These are phyloP conservation scores for Phoenix roebelenii DNA, from an alignment of 176 grass and related monocot species.

Conservation along the genomic window DNA sequence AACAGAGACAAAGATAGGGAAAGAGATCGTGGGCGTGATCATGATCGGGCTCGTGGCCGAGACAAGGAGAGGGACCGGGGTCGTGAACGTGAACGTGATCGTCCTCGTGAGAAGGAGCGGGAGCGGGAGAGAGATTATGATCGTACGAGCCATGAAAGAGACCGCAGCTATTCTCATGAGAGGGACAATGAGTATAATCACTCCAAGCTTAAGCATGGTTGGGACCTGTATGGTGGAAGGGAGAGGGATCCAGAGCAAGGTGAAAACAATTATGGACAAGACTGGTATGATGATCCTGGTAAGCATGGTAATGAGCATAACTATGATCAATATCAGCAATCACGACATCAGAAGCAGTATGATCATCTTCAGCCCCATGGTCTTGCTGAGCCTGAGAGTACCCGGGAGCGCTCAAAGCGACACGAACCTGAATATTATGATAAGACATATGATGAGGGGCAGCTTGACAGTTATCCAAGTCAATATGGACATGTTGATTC, in stretches of 20 bases:
- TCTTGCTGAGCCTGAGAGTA: conserved; percentile 25
- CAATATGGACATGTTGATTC: conserved; percentile 26
- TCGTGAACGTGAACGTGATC: conserved; percentile 48
- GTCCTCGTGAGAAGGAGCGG: conserved; percentile 48
- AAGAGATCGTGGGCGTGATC: conserved; percentile 29
- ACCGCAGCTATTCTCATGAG: conserved; percentile 33
- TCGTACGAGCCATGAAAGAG: conserved; percentile 17
- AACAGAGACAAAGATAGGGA: conserved; percentile 38
- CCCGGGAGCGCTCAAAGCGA: conserved; percentile 29
- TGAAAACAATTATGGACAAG: conserved; percentile 1
- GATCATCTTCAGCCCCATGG: conserved; percentile 18
- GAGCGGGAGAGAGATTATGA: conserved; percentile 42
- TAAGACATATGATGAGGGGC: conserved; percentile 14
- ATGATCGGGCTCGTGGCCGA: conserved; percentile 25
- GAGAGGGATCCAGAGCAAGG: conserved; percentile 6
- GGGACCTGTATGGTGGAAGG: conserved; percentile 23
- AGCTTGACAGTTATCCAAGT: conserved; percentile 14
- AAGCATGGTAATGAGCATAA: conserved; percentile 38
- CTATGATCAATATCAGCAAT: conserved; percentile 40
- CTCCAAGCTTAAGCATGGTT: conserved; percentile 39
- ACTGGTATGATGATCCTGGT: conserved; percentile 7
- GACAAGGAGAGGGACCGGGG: conserved; percentile 58
- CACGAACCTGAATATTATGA: conserved; percentile 33
- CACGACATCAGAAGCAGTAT: conserved; percentile 30
- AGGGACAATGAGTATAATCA: conserved; percentile 33